phyloP scores from a whole-genome alignment of 1,284 basidiomycete species.

The Cryptococcus wingfieldii region DNA sequence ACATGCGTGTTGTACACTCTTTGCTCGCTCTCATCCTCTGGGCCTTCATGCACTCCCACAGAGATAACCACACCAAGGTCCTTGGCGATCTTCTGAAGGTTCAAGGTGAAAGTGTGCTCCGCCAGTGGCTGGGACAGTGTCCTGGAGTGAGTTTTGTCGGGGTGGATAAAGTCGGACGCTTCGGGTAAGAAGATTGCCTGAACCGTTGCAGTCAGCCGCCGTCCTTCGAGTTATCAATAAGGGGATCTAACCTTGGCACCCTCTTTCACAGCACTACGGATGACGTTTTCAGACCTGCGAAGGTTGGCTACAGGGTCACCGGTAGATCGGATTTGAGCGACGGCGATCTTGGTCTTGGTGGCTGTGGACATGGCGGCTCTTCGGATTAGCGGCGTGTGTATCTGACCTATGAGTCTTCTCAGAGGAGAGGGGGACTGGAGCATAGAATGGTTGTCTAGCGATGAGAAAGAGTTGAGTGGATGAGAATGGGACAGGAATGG shows the following conservation, averaged over 20 bases:
- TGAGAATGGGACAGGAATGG: no score
- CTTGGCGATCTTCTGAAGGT: slow-evolving; percentile 46
- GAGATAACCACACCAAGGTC: slow-evolving; percentile 47
- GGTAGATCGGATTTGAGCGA: slow-evolving; percentile 39
- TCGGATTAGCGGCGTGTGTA: no score
- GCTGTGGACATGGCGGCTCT: no score
- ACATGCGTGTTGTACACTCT: slow-evolving; percentile 53
- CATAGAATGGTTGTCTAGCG: no score
- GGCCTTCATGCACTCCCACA: slow-evolving; percentile 52
- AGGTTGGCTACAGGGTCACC: slow-evolving; percentile 44
- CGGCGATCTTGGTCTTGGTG: slow-evolving; percentile 17
- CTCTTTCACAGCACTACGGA: slow-evolving; percentile 45
- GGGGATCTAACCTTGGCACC: slow-evolving; percentile 44
- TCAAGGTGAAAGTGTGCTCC: slow-evolving; percentile 31
- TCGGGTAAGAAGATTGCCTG: slow-evolving; percentile 52
- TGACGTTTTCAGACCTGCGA: slow-evolving; percentile 38
- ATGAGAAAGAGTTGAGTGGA: no score
- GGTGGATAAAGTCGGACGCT: slow-evolving; percentile 54
- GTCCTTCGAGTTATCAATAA: not conserved
- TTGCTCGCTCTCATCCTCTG: slow-evolving; percentile 35
- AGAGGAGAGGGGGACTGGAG: no score
- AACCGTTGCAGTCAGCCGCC: not conserved
- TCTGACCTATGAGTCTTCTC: no score
- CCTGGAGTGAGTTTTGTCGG: slow-evolving; percentile 36
- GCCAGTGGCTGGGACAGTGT: slow-evolving; percentile 33